Base-by-base conservation (phyloP, 2,329 filamentous ascomycete species). In the Raffaelea albimanens region DNA sequence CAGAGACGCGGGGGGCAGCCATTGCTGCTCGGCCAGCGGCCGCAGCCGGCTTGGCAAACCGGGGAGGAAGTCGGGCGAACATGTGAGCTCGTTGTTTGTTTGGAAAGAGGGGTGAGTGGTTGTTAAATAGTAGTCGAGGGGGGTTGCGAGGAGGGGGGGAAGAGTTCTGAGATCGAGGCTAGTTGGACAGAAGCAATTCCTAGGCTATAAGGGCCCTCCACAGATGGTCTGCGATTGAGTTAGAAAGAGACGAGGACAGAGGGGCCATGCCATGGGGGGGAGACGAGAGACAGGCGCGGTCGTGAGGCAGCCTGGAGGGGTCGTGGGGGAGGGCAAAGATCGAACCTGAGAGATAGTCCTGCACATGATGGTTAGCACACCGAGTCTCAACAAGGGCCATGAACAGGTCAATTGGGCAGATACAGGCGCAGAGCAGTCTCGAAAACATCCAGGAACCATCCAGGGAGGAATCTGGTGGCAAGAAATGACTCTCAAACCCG, bases 331-430 rank as follows among this genome's bases (percentile, higher is more conserved):
- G 54, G 68, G n/a, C n/a, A n/a, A n/a, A n/a, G n/a, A n/a, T n/a
- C 76, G 61, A 68, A 85, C 82, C 82, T 80, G 82, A 85, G 69
- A 85, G 78, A 76, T 85, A 85, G 76, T 85, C 82, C 82, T 85
- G 60, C 29, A 44, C 19, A 33, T n/a, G n/a, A 31, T 33, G 19
- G 25, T 46, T 41, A 38, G 29, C 19, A 45, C 16, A 34, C 10
- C 10, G 16, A 34, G 31, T 34, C 31, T 5, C 14, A 38, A 16
- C 9, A 38, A 16, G 18, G n/a, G 5, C 5, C 34, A 38, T 5
- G 18, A 19, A 38, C 8, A 19, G 34, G 34, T 16, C 34, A 38
- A 38, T 38, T 38, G 34, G 25, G 13, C 25, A 7, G 25, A 29
- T 7, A 29, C 25, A 29, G 25, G 25, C 25, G 25, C 25, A 29